Base-by-base conservation (phyloP, 768 basidiomycete species). In the Leccinum olivaceopallidum region DNA sequence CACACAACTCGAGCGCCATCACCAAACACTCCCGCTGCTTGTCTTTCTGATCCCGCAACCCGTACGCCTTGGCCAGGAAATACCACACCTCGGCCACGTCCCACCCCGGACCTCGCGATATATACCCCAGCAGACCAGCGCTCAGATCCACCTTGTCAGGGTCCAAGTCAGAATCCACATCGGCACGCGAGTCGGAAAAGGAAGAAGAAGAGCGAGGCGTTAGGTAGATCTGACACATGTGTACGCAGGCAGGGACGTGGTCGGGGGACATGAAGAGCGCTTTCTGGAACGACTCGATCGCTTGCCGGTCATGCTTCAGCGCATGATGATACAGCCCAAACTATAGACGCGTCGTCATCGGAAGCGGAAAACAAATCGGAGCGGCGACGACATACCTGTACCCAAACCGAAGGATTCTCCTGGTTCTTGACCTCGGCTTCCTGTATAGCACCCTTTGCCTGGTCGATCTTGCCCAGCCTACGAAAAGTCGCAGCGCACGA, bases 11-110 rank as follows among this genome's bases (percentile, higher is more conserved):
- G 64, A 96, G 71, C 18, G 94, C 94, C 65, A 78, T 84, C 50
- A 76, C 78, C 60, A 95, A 75, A 67, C 90, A 90, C 72, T 95
- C 91, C 57, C 83, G 79, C 67, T 92, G 90, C 54, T 84, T 79
- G 55, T 86, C 87, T 62, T 82, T 84, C 55, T 88, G 81, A 2
- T 83, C 88, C 67, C 92, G 92, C 65, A 87, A 69, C 53, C 88
- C 86, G 68, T 90, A 90, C 24, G 88, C 89, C 67, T 88, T 92
- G 6, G 88, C 92, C 14, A 98, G 81, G 71, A 87, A 91, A 73
- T 90, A 96, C 96, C 96, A 99, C 26, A 91, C 95, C 72, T 98
- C 96, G 0, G 95, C 85, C 2, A 90, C 83, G 71, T 97, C 89
- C 94, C 95, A 98, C 12, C 89, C 96, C 0, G 79, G 77, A 1